Evolutionary conservation across 2,329 filamentous ascomycete genomes (phyloP).

Genomic region (Monosporascus ibericus): DNA sequence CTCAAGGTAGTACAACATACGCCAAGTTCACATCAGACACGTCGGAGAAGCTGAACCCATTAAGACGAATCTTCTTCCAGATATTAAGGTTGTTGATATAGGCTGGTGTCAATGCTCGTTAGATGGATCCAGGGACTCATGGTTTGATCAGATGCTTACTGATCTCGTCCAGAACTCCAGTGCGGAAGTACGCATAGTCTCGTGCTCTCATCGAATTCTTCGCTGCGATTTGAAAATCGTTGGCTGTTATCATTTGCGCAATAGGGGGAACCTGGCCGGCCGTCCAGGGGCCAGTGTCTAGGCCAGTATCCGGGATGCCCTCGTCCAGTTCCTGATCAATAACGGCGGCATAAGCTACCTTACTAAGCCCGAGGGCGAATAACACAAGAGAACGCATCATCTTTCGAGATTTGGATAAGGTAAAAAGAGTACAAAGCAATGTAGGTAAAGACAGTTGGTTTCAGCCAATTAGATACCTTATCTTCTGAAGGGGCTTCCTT

Average conservation of each 20-base stretch:
- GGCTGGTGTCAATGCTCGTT: constrained; percentile 2
- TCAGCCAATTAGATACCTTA: no score
- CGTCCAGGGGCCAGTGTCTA: constrained; percentile 3
- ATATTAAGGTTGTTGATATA: constrained; percentile 36
- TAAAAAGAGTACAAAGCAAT: background rate
- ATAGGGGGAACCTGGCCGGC: constrained; percentile 21
- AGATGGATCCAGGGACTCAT: background rate
- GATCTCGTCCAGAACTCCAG: constrained; percentile 32
- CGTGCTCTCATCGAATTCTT: constrained; percentile 26
- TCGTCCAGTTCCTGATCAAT: constrained; percentile 2
- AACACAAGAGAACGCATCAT: background rate
- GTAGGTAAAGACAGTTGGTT: background rate
- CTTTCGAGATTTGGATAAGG: background rate
- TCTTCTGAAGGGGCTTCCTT: no score
- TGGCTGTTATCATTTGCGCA: constrained; percentile 25
- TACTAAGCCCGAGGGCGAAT: background rate
- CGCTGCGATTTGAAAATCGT: constrained; percentile 33
- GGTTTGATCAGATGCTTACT: constrained; percentile 3
- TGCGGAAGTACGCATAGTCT: constrained; percentile 32
- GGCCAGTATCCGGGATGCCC: constrained; percentile 5
- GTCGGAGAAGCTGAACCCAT: constrained; percentile 26
- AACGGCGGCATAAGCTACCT: background rate
- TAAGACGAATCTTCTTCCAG: constrained; percentile 27
- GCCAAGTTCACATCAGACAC: constrained; percentile 22
- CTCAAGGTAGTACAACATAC: constrained; percentile 5